phyloP scores from a whole-genome alignment of 202 grass and related monocot genomes.

The Panicum virgatum region DNA sequence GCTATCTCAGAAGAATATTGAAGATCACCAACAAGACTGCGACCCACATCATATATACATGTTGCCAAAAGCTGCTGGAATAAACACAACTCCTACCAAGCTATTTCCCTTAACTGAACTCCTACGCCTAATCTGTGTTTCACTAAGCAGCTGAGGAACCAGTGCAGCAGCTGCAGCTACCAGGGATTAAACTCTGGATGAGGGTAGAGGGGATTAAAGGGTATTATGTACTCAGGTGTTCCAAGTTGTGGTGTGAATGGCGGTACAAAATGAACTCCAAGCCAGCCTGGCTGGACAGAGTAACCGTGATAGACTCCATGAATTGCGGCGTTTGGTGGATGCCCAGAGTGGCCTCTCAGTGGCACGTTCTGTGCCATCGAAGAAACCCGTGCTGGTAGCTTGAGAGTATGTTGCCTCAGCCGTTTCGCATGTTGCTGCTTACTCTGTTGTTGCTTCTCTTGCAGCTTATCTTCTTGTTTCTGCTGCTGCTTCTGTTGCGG shows the following conservation, averaged over 20 bases:
- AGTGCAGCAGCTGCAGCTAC: conserved; percentile 4
- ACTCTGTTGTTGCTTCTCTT: not conserved
- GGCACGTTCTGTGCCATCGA: not conserved
- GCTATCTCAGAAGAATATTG: not conserved
- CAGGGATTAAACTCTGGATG: conserved; percentile 21
- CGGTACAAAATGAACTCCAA: conserved; percentile 2
- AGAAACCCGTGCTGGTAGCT: conserved; percentile 13
- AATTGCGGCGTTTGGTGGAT: conserved; percentile 12
- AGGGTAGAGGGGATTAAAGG: not conserved
- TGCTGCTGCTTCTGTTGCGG: not conserved
- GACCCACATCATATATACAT: not conserved
- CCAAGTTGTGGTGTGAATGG: not conserved
- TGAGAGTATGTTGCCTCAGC: conserved; percentile 6
- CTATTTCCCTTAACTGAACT: not conserved
- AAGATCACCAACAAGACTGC: not conserved
- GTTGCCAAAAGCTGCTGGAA: not conserved
- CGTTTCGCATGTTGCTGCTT: conserved; percentile 6
- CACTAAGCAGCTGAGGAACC: conserved; percentile 6
- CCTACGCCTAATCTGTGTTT: not conserved
- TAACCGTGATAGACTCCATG: not conserved
- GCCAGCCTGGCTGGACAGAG: not conserved
- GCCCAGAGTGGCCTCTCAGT: conserved; percentile 5
- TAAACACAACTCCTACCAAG: not conserved
- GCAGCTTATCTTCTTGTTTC: not conserved
- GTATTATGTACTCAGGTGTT: not conserved